Evolutionary conservation across 495 filamentous ascomycete genomes (phyloP).

Genomic region (Pseudomonodictys pantanalensis): DNA sequence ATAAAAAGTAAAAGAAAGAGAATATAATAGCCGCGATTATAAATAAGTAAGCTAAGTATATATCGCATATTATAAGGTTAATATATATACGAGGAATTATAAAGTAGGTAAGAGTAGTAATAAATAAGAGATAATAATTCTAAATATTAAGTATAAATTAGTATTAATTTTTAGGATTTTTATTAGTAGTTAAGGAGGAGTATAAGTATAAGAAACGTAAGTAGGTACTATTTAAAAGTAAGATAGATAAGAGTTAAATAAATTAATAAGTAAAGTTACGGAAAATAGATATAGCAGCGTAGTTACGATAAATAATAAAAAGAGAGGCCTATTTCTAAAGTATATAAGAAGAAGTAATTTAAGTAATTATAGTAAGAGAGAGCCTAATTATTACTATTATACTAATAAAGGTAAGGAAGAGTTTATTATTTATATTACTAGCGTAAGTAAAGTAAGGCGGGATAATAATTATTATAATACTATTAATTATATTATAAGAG

Average conservation of each 20-base stretch:
- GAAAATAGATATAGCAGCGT: background rate
- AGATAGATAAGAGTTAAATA: background rate
- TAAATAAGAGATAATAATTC: too few relatives aligned
- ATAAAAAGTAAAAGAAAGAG: too few relatives aligned
- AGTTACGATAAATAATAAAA: background rate
- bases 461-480: background rate
- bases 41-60: too few relatives aligned
- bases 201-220: too few relatives aligned
- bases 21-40: too few relatives aligned
- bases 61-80: too few relatives aligned
- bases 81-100: too few relatives aligned
- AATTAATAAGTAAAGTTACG: background rate
- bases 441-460: background rate
- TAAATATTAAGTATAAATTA: too few relatives aligned
- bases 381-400: background rate
- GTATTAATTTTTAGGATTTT: too few relatives aligned
- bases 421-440: background rate
- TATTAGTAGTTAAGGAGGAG: too few relatives aligned
- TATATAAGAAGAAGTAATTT: background rate
- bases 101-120: too few relatives aligned
- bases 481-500: too few relatives aligned
- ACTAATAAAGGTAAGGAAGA: background rate
- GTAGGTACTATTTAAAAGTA: background rate
- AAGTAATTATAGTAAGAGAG: background rate
- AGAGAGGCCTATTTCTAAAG: background rate